Evolutionary conservation across 2,329 filamentous ascomycete species (phyloP), one percentile per base, ranked within the genome.

Genomic region (Exophiala lecanii-corni): DNA sequence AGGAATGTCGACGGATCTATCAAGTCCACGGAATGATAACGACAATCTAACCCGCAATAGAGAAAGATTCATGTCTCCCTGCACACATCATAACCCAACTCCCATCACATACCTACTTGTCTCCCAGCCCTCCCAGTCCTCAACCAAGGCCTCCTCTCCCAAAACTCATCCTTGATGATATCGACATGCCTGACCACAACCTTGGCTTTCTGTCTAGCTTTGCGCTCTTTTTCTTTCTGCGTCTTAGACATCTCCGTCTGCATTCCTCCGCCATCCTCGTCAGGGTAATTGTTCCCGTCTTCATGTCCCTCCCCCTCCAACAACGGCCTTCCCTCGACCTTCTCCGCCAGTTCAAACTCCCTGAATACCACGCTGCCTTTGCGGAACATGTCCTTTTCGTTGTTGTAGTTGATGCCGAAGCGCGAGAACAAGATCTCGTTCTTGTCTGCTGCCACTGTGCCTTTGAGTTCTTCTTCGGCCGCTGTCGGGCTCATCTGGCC

Each of bases 351-450:
- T 59, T 86, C 81, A 59, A 86, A 88, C 81, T 92, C 85, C 56
- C 89, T 78, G 62, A 89, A 92, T 4, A 97, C 67, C 2, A 96
- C 84, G 54, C 87, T 97, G 3, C 92, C 92, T 63, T 97, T 98
- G 63, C 84, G 92, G 65, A 79, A 95, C 12, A 96, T 89, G 51
- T 94, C 88, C 0, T 81, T 80, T 64, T 98, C 92, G 55, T 95
- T 92, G 65, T 98, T 98, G 68, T 98, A 98, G 67, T 98, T 98
- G 61, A 97, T 89, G 2, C 82, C 79, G 63, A 95, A 97, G 18
- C 76, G 76, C 2, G 82, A 85, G 64, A 92, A 98, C 10, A 98
- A 69, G 15, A 98, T 94, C 69, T 98, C 92, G 60, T 98, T 92
- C 69, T 98, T 98, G 58, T 97, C 89, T 2, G 80, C 74, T 2